Evolutionary conservation across 495 filamentous ascomycete genomes (phyloP), one percentile per base, ranked within the genome.

Genomic region (Usnea hakonensis): DNA sequence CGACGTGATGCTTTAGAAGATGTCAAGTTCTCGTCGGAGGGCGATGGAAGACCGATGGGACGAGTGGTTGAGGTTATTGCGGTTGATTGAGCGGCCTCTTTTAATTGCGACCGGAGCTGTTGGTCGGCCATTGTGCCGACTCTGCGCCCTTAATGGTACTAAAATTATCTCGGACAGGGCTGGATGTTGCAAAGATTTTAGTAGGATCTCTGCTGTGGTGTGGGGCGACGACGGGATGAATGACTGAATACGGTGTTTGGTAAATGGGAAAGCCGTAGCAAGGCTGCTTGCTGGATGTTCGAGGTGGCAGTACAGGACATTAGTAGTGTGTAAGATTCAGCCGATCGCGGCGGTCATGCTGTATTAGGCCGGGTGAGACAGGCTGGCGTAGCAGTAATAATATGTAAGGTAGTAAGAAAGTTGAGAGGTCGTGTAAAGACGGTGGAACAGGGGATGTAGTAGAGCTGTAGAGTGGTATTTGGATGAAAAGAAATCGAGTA

Each of bases 51-150:
- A 0, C 23, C 46, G 30, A 60, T 58, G 26, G 54, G 55, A 26
- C 38, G 63, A 38, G 50, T 46, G 2, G 26, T 38, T 13, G 40
- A 14, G 13, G 26, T 8, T 36, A 21, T 55, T 33, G 55, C 52
- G 19, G 33, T 33, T 38, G 60, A 38, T 36, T 62, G 52, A 28
- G 53, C 41, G 10, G 60, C 28, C 28, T 52, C 40, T 33, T 23
- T 44, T 36, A 53, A 33, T 56, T 43, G 43, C 5, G 60, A 56
- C 38, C 56, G 60, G 32, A 43, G 43, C 43, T 55, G 30, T 55
- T 48, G 50, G 35, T 62, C 60, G 37, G 60, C 36, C 60, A 62
- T 62, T n/a, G 11, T 62, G 53, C 21, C 28, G 23, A 33, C 33
- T 21, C 19, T 56, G 52, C 60, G 50, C 38, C 28, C 16, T 52